Conservation (phyloP, 2,329 filamentous ascomycete species). For the Cercospora sp. region DNA sequence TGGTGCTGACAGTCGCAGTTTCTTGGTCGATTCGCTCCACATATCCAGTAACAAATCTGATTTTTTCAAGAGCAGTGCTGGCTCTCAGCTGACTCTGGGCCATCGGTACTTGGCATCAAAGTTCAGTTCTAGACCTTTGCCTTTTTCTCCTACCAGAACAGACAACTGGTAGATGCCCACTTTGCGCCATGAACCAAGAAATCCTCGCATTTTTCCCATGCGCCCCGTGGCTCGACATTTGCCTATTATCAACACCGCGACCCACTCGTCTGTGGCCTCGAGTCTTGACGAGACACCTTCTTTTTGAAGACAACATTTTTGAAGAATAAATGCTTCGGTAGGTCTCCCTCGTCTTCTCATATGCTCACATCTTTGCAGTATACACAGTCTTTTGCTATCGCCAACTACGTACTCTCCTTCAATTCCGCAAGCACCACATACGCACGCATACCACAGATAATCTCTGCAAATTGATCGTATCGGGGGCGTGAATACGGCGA, state of each 20-base stretch:
- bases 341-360: background rate
- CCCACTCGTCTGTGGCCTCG: background rate
- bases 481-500: background rate
- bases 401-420: background rate
- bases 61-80: background rate
- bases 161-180: background rate
- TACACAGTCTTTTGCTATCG: background rate
- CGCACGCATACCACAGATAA: background rate
- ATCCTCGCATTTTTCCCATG: background rate
- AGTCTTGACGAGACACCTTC: background rate
- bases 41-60: background rate
- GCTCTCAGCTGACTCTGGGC: background rate
- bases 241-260: background rate
- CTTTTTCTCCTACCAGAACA: background rate
- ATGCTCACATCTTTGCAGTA: background rate
- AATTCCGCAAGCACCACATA: background rate
- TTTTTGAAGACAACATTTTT: background rate
- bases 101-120: background rate
- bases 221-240: background rate
- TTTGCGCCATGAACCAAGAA: background rate
- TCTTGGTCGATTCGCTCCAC: background rate
- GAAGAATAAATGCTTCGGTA: background rate
- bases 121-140: background rate
- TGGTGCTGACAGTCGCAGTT: background rate
- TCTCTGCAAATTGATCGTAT: background rate